Evolutionary conservation across 2,329 filamentous ascomycete species (phyloP).

Genomic region (Trichophyton verrucosum): DNA sequence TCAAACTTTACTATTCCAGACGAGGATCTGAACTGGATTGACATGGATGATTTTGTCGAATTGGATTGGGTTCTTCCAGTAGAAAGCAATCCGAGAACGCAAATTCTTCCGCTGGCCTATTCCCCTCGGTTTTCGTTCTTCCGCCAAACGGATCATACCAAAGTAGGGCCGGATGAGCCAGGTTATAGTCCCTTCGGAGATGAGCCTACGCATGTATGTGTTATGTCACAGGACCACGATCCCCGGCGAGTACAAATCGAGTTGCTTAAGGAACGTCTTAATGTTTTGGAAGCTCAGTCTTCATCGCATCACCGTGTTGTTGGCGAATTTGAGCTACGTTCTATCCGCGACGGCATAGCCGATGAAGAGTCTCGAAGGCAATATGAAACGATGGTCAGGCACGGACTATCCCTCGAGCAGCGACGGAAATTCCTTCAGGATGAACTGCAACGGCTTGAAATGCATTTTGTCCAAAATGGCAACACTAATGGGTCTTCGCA

Average conservation of each 20-base stretch:
- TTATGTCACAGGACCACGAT: slow-evolving; percentile 85
- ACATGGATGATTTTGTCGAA: slow-evolving; percentile 99
- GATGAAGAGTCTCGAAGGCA: slow-evolving; percentile 30
- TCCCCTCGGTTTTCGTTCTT: slow-evolving; percentile 96
- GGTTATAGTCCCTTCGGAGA: slow-evolving; percentile 82
- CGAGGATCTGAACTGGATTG: slow-evolving; percentile 90
- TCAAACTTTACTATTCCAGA: slow-evolving; percentile 92
- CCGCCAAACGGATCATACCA: slow-evolving; percentile 83
- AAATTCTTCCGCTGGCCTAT: slow-evolving; percentile 83
- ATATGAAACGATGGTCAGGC: slow-evolving; percentile 41
- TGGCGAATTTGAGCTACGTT: slow-evolving; percentile 59
- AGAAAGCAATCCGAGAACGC: slow-evolving; percentile 80
- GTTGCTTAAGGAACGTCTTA: slow-evolving; percentile 67
- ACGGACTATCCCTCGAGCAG: slow-evolving; percentile 44
- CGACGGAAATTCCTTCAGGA: slow-evolving; percentile 48
- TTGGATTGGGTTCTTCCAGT: slow-evolving; percentile 90
- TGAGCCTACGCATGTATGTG: slow-evolving; percentile 86
- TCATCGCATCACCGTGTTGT: slow-evolving; percentile 58
- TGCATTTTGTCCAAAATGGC: background rate
- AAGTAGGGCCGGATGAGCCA: slow-evolving; percentile 59
- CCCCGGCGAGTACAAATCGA: slow-evolving; percentile 78
- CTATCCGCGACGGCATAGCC: slow-evolving; percentile 44
- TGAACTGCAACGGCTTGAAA: slow-evolving; percentile 46
- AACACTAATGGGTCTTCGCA: slow-evolving; percentile 26
- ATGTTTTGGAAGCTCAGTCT: slow-evolving; percentile 67